Conservation (phyloP, 345 rosid genomes). For the Dovyalis caffra region DNA sequence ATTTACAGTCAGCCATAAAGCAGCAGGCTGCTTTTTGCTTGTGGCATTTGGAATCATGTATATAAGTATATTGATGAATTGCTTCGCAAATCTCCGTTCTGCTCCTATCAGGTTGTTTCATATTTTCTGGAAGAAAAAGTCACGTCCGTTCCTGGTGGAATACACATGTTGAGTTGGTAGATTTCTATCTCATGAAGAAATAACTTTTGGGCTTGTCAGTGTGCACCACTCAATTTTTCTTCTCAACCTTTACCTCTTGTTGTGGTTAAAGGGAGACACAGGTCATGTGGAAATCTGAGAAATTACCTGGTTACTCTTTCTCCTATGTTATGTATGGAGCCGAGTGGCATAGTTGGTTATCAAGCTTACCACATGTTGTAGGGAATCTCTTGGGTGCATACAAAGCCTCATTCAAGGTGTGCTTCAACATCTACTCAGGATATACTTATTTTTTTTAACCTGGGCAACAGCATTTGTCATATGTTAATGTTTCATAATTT, state of each 20-base stretch:
- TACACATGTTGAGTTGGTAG: not conserved
- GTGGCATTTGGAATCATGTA: not conserved
- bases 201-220: slow-evolving; percentile 6
- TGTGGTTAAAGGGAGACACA: not conserved
- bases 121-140: not conserved
- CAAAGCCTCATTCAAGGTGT: not conserved
- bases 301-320: too few species aligned
- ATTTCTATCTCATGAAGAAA: not conserved
- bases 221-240: slow-evolving; percentile 2
- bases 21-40: slow-evolving; percentile 2
- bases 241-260: too few species aligned
- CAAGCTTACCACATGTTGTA: not conserved
- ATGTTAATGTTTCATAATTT: too few species aligned
- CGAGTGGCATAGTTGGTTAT: not conserved
- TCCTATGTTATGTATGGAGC: not conserved
- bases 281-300: too few species aligned
- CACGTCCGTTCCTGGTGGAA: not conserved
- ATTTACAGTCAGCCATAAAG: not conserved
- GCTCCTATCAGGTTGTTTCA: not conserved
- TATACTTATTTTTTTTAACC: not conserved
- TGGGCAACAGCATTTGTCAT: too few species aligned
- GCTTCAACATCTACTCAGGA: not conserved
- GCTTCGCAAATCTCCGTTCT: not conserved
- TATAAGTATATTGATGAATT: not conserved
- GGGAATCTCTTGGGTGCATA: slow-evolving; percentile 8